Base-by-base conservation (phyloP, 345 rosid genomes). In the Dovyalis caffra region DNA sequence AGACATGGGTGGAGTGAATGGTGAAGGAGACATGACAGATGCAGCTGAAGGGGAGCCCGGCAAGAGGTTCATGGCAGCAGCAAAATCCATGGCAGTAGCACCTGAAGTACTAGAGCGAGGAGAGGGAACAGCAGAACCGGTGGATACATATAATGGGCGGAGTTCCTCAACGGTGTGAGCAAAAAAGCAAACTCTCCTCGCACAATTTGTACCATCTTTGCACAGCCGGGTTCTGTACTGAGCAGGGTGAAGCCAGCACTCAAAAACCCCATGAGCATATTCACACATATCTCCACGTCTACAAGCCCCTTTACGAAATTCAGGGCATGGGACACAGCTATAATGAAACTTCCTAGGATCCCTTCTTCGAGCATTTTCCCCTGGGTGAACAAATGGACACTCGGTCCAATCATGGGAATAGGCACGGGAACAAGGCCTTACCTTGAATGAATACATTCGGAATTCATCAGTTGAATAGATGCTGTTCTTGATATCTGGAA, bases 391-490 rank as follows among this genome's bases (percentile, higher is more conserved):
- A 83, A 95, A 95, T 8, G 99, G 99, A 71, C 99, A 95, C 83
- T 95, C 99, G 0, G 99, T 95, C 99, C 99, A 95, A 77, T 95
- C 99, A 76, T 95, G 99, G 5, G 99, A 95, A 70, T 95, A 95
- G 0, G 99, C 98, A 33, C 99, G 91, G 0, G 98, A 92, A 83
- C 99, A 95, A 15, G 99, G 98, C 28, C 99, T 75, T 26, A 95
- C 93, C 83, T 95, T 95, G 80, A 95, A 95, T 1, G 97, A 95
- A 77, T 92, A 95, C 99, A 95, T 95, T 58, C 99, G 83, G 73
- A 95, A 95, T 79, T 95, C 99, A 78, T 95, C 99, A 0, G 98
- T 90, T 0, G 98, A 87, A 68, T 90, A 95, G 66, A 95, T 91
- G 82, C 99, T 95, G 77, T 92, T 92, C 83, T 91, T 95, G 73